Evolutionary conservation across 2,329 filamentous ascomycete species (phyloP).

Genomic region (Pyrenophora seminiperda): DNA sequence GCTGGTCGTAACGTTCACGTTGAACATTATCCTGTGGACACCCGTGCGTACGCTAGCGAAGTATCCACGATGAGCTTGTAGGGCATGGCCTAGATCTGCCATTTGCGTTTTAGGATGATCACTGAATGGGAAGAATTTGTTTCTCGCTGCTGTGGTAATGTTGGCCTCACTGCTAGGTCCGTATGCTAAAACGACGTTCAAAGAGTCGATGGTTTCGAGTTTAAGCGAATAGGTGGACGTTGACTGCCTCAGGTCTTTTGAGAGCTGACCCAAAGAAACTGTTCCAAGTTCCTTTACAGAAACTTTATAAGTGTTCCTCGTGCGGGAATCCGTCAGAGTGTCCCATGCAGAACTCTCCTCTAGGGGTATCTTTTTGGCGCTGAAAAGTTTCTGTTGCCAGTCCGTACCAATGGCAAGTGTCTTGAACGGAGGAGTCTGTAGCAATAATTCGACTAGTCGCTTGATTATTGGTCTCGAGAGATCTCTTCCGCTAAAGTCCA

Average conservation of each 20-base stretch:
- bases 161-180: conserved; percentile 50
- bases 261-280: conserved; percentile 47
- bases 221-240: conserved; percentile 51
- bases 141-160: conserved; percentile 57
- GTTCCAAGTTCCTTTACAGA: conserved; percentile 30
- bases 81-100: conserved; percentile 54
- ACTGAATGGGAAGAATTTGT: conserved; percentile 50
- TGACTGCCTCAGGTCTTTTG: conserved; percentile 52
- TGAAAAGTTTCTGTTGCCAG: conserved; percentile 41
- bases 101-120: conserved; percentile 55
- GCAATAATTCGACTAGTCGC: conserved; percentile 55
- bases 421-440: conserved; percentile 41
- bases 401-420: conserved; percentile 46
- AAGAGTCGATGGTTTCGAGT: conserved; percentile 59
- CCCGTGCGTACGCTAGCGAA: conserved; percentile 66
- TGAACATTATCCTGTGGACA: conserved; percentile 63
- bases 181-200: conserved; percentile 64
- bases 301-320: conserved; percentile 24
- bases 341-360: conserved; percentile 13
- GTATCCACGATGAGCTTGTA: conserved; percentile 65
- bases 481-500: conserved; percentile 42
- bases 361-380: conserved; percentile 32
- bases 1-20: conserved; percentile 65
- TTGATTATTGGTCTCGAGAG: conserved; percentile 52
- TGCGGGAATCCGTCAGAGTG: conserved; percentile 25